A percentile compares a stretch with the other conserved stretches of the same genome.
These are phyloP conservation scores for Moricandia arvensis DNA, from an alignment of 345 rosid species.

Conservation along the genomic window DNA sequence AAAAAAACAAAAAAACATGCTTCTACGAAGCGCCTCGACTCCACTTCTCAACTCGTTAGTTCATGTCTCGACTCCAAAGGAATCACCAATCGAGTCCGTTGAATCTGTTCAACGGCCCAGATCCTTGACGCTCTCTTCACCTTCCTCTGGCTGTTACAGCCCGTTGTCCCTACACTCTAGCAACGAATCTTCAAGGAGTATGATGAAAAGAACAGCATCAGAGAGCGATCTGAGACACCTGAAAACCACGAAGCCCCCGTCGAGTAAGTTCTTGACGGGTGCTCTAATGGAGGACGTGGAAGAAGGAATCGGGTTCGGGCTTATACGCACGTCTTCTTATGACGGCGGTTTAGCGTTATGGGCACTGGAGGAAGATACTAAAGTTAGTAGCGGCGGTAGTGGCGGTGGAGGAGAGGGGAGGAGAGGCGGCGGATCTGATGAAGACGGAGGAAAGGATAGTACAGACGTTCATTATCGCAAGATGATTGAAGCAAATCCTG, in stretches of 20 bases:
- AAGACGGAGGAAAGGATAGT: conserved; percentile 34
- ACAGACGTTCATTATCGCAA: conserved; percentile 68
- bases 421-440: conserved; percentile 46
- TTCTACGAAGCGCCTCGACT: conserved; percentile 72
- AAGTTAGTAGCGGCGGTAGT: conserved; percentile 32
- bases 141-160: conserved; percentile 40
- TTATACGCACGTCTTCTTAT: conserved; percentile 9
- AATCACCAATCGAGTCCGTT: conserved; percentile 38
- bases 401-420: conserved; percentile 55
- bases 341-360: conserved; percentile 29
- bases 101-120: conserved; percentile 46
- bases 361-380: conserved; percentile 37
- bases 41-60: conserved; percentile 65
- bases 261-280: conserved; percentile 31
- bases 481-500: conserved; percentile 87
- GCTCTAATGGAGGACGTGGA: conserved; percentile 43
- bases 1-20: conserved; percentile 39
- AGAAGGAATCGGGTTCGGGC: conserved; percentile 32
- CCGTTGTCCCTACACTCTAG: conserved; percentile 34
- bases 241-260: conserved; percentile 33
- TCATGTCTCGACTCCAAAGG: conserved; percentile 40
- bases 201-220: conserved; percentile 49
- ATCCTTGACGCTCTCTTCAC: conserved; percentile 36
- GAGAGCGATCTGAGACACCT: conserved; percentile 55
- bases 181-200: conserved; percentile 35